Evolutionary conservation across 441 rosid genomes (phyloP), one percentile per base, ranked within the genome.

Genomic region (Corymbia citriodora): DNA sequence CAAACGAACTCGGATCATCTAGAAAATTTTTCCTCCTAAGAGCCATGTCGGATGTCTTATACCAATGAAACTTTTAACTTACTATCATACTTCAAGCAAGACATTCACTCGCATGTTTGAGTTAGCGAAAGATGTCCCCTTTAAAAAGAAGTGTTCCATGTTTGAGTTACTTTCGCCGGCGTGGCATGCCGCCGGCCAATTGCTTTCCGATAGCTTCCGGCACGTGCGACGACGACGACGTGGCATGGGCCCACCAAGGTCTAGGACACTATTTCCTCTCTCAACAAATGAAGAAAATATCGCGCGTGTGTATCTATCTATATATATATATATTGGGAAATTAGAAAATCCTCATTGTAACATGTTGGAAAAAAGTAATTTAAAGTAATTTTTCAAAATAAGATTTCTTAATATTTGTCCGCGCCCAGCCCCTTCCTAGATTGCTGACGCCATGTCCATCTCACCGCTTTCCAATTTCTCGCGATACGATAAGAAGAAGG

Each of bases 111-210:
- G 6, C 23, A 23, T 57, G 63, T 23, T 57, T 10, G 63, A 3
- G 10, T 0, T 0, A 23, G 6, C 2, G 6, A 57, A 63, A 0
- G 70, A 59, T 59, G 65, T 59, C 25, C n/a, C 1, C 33, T 27
- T 29, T 63, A 33, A 33, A 33, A 33, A 33, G 33, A 33, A 33
- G 33, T 33, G 33, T 33, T 33, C 33, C 33, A 33, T 33, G 33
- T 33, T 33, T 33, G 33, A 33, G 33, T 33, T 33, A 18, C 18
- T 36, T 33, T 33, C 2, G 4, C 4, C 31, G 4, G 23, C 23
- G 21, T 31, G 45, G 79, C 79, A 70, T 1, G 3, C 5, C 10
- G 25, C 5, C 10, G 25, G 13, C 11, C 6, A 18, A 13, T 4
- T 4, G 0, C 9, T 4, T 10, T 33, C 9, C 25, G 7, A 17